Conservation (phyloP, 306 rosid genomes). For the Medicago lupulina region DNA sequence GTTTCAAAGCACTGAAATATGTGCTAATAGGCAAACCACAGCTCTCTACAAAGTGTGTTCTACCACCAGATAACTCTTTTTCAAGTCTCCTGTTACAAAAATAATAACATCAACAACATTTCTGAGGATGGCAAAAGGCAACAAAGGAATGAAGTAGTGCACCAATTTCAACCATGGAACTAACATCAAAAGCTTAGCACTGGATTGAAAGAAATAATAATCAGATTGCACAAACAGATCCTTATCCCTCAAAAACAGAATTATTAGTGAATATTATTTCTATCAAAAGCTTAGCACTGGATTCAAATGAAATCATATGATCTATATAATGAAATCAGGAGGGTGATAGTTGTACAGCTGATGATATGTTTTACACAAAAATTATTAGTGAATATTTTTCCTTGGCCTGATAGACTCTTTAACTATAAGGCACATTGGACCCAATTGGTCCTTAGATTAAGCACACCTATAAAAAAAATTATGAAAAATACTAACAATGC, state of each 20-base stretch:
- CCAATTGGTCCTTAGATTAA: neutral
- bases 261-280: too few species aligned
- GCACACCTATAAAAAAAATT: neutral
- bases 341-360: neutral
- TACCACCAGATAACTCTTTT: constrained; percentile 79
- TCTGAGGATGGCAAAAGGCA: neutral
- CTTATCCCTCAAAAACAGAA: neutral
- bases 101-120: neutral
- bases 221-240: constrained; percentile 25
- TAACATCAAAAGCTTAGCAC: neutral
- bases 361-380: neutral
- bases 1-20: constrained; percentile 83
- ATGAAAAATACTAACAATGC: too few species aligned
- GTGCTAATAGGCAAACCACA: constrained; percentile 93
- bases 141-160: constrained; percentile 16
- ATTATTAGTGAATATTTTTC: neutral
- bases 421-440: neutral
- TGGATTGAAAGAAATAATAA: neutral
- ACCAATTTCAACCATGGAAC: constrained; percentile 9
- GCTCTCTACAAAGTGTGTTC: constrained; percentile 68
- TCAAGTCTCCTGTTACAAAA: constrained; percentile 70
- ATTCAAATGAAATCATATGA: constrained; percentile 23
- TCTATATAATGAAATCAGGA: neutral
- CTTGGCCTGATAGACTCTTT: neutral
- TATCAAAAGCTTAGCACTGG: too few species aligned